Evolutionary conservation across 202 grass and related monocot species (phyloP).

Genomic region (Panicum virgatum): DNA sequence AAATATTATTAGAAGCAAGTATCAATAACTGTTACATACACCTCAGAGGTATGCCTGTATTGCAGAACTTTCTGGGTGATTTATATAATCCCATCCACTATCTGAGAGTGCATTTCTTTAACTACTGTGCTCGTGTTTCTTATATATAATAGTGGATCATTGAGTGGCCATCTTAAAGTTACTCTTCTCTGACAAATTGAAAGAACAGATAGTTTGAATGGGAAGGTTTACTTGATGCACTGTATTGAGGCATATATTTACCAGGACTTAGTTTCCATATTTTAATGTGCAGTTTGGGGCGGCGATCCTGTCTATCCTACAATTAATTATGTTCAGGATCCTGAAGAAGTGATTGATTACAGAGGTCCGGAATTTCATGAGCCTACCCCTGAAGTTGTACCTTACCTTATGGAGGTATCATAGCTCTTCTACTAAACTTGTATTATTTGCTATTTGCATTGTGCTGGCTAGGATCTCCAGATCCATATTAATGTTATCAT

Average conservation of each 20-base stretch:
- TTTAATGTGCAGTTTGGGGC: slow-evolving; percentile 80
- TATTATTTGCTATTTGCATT: slow-evolving; percentile 36
- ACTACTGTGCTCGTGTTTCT: neutral
- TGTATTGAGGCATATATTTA: slow-evolving; percentile 11
- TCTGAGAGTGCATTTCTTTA: slow-evolving; percentile 16
- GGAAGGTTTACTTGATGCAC: neutral
- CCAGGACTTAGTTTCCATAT: slow-evolving; percentile 24
- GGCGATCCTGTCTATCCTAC: slow-evolving; percentile 99
- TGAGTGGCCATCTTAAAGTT: neutral
- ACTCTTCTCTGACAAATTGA: neutral
- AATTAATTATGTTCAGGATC: slow-evolving; percentile 91
- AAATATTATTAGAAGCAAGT: slow-evolving; percentile 23
- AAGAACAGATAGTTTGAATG: neutral
- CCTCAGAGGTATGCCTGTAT: neutral
- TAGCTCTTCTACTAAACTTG: slow-evolving; percentile 17
- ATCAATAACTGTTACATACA: neutral
- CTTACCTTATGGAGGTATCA: slow-evolving; percentile 84
- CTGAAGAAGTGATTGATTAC: slow-evolving; percentile 77
- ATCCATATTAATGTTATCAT: slow-evolving; percentile 20
- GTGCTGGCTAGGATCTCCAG: slow-evolving; percentile 17
- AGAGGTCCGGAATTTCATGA: slow-evolving; percentile 90
- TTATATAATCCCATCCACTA: slow-evolving; percentile 21
- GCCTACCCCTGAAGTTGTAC: slow-evolving; percentile 74
- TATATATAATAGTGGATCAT: too few relatives aligned
- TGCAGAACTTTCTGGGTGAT: neutral